Conservation (phyloP, 441 rosid species). For the Dalechampia spathulata region DNA sequence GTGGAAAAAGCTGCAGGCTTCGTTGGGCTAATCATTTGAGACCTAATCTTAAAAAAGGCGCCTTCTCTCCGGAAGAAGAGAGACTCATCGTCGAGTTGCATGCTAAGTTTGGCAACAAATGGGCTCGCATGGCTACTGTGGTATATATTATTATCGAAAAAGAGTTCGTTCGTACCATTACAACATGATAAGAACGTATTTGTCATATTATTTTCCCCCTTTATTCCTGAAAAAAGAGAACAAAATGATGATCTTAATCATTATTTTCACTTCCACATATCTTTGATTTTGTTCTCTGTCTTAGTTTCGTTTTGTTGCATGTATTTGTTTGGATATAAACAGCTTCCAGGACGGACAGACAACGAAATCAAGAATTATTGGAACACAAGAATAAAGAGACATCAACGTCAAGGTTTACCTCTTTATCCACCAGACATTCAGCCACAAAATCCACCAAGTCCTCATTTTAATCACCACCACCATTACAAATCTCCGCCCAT, state of each 20-base stretch:
- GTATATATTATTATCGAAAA: no score
- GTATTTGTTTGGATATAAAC: not conserved
- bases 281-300: not conserved
- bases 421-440: constrained; percentile 65
- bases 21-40: constrained; percentile 89
- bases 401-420: constrained; percentile 76
- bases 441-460: constrained; percentile 28
- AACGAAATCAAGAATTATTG: constrained; percentile 93
- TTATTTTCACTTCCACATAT: not conserved
- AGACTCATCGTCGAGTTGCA: constrained; percentile 68
- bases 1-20: constrained; percentile 90
- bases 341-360: constrained; percentile 95
- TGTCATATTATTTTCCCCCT: no score
- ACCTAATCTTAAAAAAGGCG: constrained; percentile 73
- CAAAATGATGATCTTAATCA: no score
- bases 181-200: no score
- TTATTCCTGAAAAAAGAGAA: no score
- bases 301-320: not conserved
- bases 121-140: constrained; percentile 97
- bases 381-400: constrained; percentile 84
- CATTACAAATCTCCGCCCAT: not conserved
- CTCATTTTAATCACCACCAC: constrained; percentile 8
- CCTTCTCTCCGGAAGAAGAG: constrained; percentile 72
- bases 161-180: no score
- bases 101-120: constrained; percentile 77